Conservation (phyloP, 345 rosid species). For the Camelina sativa region DNA sequence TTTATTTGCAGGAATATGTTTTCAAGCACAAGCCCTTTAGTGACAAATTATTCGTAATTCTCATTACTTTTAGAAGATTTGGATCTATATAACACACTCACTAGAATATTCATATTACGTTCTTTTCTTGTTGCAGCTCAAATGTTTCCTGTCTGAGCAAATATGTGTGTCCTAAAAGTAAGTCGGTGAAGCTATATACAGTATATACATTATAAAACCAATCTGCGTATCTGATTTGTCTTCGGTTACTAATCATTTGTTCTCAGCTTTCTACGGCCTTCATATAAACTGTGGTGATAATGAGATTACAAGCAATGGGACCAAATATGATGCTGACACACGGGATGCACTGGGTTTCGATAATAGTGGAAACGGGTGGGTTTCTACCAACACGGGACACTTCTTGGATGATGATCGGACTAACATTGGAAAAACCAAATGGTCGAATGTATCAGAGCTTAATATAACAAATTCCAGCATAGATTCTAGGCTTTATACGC, state of each 20-base stretch:
- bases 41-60: slow-evolving; percentile 46
- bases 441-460: slow-evolving; percentile 29
- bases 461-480: slow-evolving; percentile 45
- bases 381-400: slow-evolving; percentile 65
- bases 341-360: slow-evolving; percentile 36
- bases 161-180: slow-evolving; percentile 31
- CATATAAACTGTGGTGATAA: slow-evolving; percentile 70
- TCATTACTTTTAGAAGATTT: not conserved
- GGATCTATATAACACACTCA: slow-evolving; percentile 4
- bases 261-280: slow-evolving; percentile 55
- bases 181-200: slow-evolving; percentile 21
- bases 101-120: slow-evolving; percentile 8
- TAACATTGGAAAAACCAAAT: slow-evolving; percentile 21
- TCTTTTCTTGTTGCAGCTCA: slow-evolving; percentile 28
- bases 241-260: not conserved
- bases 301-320: slow-evolving; percentile 39
- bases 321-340: slow-evolving; percentile 56
- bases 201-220: slow-evolving; percentile 11
- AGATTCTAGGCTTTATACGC: slow-evolving; percentile 45
- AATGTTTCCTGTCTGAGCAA: slow-evolving; percentile 27
- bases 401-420: slow-evolving; percentile 61
- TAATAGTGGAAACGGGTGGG: slow-evolving; percentile 49
- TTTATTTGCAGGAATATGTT: slow-evolving; percentile 49
- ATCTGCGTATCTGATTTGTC: slow-evolving; percentile 8
- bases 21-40: slow-evolving; percentile 65